These are phyloP conservation scores for Lyophyllum semitale DNA, from an alignment of 768 basidiomycete genomes.

Conservation along the genomic window DNA sequence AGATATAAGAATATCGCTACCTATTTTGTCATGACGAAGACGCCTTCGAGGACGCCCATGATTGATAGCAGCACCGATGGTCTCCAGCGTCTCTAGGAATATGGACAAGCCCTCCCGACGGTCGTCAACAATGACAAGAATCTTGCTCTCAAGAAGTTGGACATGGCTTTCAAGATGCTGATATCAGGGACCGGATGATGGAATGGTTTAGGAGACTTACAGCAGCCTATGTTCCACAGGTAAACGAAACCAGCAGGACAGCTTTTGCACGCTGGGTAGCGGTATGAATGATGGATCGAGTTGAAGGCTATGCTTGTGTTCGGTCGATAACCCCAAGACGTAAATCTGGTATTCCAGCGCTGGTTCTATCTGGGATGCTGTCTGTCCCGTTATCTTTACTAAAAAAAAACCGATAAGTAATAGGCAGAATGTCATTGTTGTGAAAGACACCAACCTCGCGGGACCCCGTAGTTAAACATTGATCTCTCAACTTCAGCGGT, in stretches of 20 bases:
- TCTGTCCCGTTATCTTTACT: constrained; percentile 11
- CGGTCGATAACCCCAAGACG: constrained; percentile 31
- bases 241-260: constrained; percentile 26
- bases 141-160: constrained; percentile 41
- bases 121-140: constrained; percentile 44
- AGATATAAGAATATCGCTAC: constrained; percentile 43
- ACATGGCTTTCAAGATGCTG: constrained; percentile 17
- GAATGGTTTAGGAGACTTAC: constrained; percentile 24
- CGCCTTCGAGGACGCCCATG: constrained; percentile 24
- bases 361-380: constrained; percentile 17
- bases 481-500: not conserved
- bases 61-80: constrained; percentile 32
- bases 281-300: constrained; percentile 34
- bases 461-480: not conserved
- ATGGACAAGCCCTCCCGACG: constrained; percentile 32
- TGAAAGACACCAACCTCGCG: not conserved
- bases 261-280: constrained; percentile 25
- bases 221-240: constrained; percentile 25
- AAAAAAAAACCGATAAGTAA: not conserved
- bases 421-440: not conserved
- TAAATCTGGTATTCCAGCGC: constrained; percentile 31
- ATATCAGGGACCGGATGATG: not conserved
- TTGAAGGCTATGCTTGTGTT: constrained; percentile 37
- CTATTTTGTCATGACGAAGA: constrained; percentile 48
- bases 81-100: constrained; percentile 35